Conservation (phyloP, 257 asterid genomes). For the Nicotiana attenuata region DNA sequence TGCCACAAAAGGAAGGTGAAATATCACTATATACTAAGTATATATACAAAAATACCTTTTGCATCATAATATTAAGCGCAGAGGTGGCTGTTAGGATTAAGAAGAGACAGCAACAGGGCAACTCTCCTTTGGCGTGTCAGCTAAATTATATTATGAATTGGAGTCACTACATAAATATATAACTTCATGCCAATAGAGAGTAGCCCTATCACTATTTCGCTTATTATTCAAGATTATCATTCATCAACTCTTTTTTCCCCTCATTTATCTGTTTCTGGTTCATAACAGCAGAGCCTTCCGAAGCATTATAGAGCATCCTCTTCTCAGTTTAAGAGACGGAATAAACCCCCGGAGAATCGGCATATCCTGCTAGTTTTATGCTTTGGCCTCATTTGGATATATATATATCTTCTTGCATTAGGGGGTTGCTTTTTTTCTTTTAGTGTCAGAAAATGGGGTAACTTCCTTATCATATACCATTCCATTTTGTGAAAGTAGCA, state of each 20-base stretch:
- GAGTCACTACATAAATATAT: not conserved
- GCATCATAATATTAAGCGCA: not conserved
- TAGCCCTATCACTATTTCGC: constrained; percentile 40
- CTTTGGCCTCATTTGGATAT: not conserved
- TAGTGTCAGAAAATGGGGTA: constrained; percentile 6
- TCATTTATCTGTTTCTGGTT: not conserved
- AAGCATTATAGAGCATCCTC: constrained; percentile 1
- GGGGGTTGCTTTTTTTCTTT: not conserved
- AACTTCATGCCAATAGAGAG: constrained; percentile 42
- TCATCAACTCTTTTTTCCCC: not conserved
- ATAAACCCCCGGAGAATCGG: constrained; percentile 32
- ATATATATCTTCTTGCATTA: not conserved
- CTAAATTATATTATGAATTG: too few species aligned
- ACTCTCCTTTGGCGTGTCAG: too few species aligned
- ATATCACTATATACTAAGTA: not conserved
- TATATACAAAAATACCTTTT: not conserved
- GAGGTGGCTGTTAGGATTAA: constrained; percentile 7
- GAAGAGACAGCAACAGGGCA: not conserved
- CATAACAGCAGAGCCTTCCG: not conserved
- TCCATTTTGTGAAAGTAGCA: not conserved
- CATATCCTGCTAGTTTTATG: constrained; percentile 24
- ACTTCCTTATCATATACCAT: constrained; percentile 7
- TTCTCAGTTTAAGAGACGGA: constrained; percentile 4
- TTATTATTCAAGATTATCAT: too few species aligned
- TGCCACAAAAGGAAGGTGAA: not conserved